Conservation (phyloP, 352 stramenopile genomes). For the Thraustochytrium striatum region DNA sequence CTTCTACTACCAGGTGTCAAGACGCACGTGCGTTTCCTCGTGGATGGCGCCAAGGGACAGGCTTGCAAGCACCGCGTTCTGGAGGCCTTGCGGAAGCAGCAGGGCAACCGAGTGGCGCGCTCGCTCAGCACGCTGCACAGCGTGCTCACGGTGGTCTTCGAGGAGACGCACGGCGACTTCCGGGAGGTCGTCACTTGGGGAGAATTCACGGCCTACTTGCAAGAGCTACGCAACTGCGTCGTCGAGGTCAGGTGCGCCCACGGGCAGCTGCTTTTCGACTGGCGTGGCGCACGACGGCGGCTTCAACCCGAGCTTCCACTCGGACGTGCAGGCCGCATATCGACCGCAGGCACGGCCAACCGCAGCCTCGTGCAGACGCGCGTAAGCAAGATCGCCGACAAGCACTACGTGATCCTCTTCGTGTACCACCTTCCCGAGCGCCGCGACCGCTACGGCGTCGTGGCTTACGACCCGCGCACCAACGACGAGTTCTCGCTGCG, state of each 20-base stretch:
- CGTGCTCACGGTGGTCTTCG: slow-evolving; percentile 7
- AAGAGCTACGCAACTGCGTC: neutral
- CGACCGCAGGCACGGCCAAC: neutral
- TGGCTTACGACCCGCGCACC: slow-evolving; percentile 33
- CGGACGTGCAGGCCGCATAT: neutral
- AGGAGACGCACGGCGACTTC: slow-evolving; percentile 33
- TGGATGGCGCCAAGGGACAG: neutral
- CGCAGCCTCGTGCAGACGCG: slow-evolving; percentile 21
- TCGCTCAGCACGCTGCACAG: neutral
- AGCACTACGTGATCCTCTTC: slow-evolving; percentile 12
- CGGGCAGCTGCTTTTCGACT: neutral
- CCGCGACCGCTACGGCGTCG: neutral
- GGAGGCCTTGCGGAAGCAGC: neutral
- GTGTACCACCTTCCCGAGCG: slow-evolving; percentile 11
- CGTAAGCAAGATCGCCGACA: slow-evolving; percentile 1
- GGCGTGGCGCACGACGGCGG: neutral
- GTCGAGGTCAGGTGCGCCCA: neutral
- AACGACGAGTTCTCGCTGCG: slow-evolving; percentile 27
- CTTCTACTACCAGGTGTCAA: slow-evolving; percentile 35
- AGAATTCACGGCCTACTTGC: slow-evolving; percentile 17
- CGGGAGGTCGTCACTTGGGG: slow-evolving; percentile 14
- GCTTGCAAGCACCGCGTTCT: neutral
- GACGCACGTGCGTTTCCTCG: neutral
- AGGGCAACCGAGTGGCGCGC: slow-evolving; percentile 15
- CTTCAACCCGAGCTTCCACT: neutral